Base-by-base conservation (phyloP, 306 rosid genomes). In the Ormosia semicastrata region DNA sequence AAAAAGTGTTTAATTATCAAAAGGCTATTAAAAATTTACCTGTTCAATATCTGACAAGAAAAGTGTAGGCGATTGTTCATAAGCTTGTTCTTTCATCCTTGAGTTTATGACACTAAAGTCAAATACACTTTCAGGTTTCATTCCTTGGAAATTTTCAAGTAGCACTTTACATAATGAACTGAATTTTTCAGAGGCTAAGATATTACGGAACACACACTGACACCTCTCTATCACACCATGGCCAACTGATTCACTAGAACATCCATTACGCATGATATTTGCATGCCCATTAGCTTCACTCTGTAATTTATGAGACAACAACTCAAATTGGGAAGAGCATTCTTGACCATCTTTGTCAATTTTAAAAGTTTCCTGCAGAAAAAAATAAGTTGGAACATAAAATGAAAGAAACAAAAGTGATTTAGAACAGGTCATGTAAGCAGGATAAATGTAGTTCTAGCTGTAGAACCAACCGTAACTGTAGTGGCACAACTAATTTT, bases 21-120 rank as follows among this genome's bases (percentile, higher is more conserved):
- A 37, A 81, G 53, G 58, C 29, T 34, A 41, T 9, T 58, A 70
- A 76, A 76, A 78, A 83, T 79, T 81, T 89, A 89, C 99, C 99
- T 90, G 92, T 83, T 92, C 93, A 84, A 93, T 72, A 84, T 96
- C 99, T 66, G 89, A 79, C 81, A 88, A 87, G 93, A 96, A 92
- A 83, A 92, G 98, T 75, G 63, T 32, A 2, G 98, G 96, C 7
- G 94, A 82, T 52, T 79, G 82, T 85, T 93, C 97, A 79, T 96
- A 96, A 76, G 77, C 87, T 62, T 91, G 93, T 53, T 79, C 90
- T 86, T 89, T 81, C 92, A 96, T 89, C 89, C 92, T 89, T 53
- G 89, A 86, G 89, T 85, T 86, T 60, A 93, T 86, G 81, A 84
- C 83, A 73, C 90, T 90, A 58, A 93, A 88, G 85, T 96, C 97